Evolutionary conservation across 2,329 filamentous ascomycete species (phyloP).

Genomic region (Penicillium polonicum): DNA sequence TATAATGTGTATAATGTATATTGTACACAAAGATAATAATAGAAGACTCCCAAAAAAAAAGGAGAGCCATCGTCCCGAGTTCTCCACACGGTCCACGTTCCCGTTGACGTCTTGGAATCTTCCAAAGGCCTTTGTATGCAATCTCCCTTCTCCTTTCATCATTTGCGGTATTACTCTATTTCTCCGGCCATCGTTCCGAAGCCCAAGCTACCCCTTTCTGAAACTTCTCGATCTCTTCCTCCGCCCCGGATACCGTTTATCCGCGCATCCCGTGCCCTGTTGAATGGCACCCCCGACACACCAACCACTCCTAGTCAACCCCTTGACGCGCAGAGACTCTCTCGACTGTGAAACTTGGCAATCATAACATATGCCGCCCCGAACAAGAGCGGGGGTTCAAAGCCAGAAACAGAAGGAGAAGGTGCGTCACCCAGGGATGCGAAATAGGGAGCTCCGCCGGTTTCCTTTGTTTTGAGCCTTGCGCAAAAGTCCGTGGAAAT

Average conservation of each 20-base stretch:
- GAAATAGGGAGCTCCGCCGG: neutral
- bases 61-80: constrained; percentile 17
- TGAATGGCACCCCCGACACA: constrained; percentile 24
- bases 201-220: neutral
- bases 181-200: neutral
- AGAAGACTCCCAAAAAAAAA: neutral
- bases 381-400: constrained; percentile 54
- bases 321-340: constrained; percentile 23
- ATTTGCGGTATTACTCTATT: neutral
- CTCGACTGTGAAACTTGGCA: constrained; percentile 22
- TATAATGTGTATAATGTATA: neutral
- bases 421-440: constrained; percentile 37
- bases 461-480: neutral
- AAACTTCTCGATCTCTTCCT: constrained; percentile 1
- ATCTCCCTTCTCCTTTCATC: constrained; percentile 9
- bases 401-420: constrained; percentile 60
- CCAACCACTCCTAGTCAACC: constrained; percentile 11
- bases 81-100: constrained; percentile 26
- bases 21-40: constrained; percentile 3
- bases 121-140: constrained; percentile 9
- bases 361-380: constrained; percentile 46
- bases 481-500: neutral
- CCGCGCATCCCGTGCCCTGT: constrained; percentile 5
- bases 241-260: constrained; percentile 1
- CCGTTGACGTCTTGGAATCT: constrained; percentile 23